Evolutionary conservation across 805 yeast genomes (phyloP).

Genomic region (Kodamaea fukazawae): DNA sequence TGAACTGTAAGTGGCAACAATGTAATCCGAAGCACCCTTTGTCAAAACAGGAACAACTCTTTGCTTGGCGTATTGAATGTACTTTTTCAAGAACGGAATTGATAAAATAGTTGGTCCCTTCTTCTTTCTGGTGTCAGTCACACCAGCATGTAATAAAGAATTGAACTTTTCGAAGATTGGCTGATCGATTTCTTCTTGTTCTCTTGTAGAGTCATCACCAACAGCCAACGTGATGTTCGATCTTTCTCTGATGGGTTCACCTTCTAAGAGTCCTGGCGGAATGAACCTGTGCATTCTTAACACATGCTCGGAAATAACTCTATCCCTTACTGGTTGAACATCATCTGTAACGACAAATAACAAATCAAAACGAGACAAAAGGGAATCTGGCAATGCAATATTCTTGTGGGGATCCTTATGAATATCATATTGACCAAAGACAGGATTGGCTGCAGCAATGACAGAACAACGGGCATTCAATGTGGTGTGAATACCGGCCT

Average conservation of each 20-base stretch:
- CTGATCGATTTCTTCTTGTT: conserved; percentile 39
- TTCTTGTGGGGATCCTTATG: conserved; percentile 95
- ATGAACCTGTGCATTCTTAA: conserved; percentile 87
- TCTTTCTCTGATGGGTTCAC: conserved; percentile 87
- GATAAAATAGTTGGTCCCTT: conserved; percentile 45
- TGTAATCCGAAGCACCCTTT: conserved; percentile 71
- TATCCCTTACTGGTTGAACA: conserved; percentile 77
- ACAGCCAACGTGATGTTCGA: conserved; percentile 72
- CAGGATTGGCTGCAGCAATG: conserved; percentile 97
- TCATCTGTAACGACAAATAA: conserved; percentile 95
- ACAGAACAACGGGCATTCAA: conserved; percentile 96
- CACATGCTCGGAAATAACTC: conserved; percentile 91
- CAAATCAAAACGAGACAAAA: conserved; percentile 94
- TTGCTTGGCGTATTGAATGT: conserved; percentile 89
- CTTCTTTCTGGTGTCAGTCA: conserved; percentile 28
- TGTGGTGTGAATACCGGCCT: conserved; percentile 97
- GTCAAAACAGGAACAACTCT: conserved; percentile 81
- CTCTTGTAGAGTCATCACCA: conserved; percentile 57
- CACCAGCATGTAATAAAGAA: conserved; percentile 80
- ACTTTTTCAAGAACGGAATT: conserved; percentile 85
- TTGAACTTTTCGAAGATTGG: conserved; percentile 83
- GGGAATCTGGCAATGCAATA: conserved; percentile 94
- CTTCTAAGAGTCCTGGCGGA: conserved; percentile 86
- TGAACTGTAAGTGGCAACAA: conserved; percentile 75
- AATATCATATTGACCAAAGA: conserved; percentile 93